Base-by-base conservation (phyloP, 208 protist species). In the Strigomonas galati region DNA sequence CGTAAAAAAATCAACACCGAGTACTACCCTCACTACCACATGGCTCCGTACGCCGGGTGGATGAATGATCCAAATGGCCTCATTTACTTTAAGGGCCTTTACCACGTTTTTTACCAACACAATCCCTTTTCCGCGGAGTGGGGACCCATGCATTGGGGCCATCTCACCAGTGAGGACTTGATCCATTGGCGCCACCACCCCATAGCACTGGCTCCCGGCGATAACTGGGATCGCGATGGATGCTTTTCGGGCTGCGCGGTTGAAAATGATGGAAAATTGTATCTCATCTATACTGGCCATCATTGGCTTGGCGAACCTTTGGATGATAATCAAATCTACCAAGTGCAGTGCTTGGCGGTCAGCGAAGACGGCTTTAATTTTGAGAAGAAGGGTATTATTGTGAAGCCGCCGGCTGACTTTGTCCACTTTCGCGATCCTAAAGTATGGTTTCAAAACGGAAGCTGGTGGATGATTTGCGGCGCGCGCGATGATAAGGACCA, bases 91-190 rank as follows among this genome's bases (percentile, higher is more conserved):
- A 81, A 84, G 62, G 78, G 74, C 0, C 64, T 82, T 3, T 88
- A 88, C 32, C 82, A 88, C 35, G 67, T 88, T 7, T 88, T 88
- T 53, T 88, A 84, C 43, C 78, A 88, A 65, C 78, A 88, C 51
- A 43, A 88, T 27, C 82, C 82, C 0, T 79, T 66, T 43, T 71
- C 76, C 0, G 64, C 67, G 1, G 67, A 76, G 37, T 79, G 71
- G 72, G 82, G 78, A 31, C 52, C 78, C 7, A 88, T 88, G 82
- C 78, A 88, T 52, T 88, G 82, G 79, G 82, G 78, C 24, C 82
- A 88, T 56, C 69, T 71, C 26, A 79, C 79, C 5, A 88, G 82
- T 48, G 79, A 82, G 23, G 79, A 88, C 48, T 72, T 88, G 71
- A 55, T 88, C 4, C 75, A 88, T 53, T 88, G 82, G 79, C 71